phyloP scores from a whole-genome alignment of 78 protist genomes.

The Dictyostelium citrinum region DNA sequence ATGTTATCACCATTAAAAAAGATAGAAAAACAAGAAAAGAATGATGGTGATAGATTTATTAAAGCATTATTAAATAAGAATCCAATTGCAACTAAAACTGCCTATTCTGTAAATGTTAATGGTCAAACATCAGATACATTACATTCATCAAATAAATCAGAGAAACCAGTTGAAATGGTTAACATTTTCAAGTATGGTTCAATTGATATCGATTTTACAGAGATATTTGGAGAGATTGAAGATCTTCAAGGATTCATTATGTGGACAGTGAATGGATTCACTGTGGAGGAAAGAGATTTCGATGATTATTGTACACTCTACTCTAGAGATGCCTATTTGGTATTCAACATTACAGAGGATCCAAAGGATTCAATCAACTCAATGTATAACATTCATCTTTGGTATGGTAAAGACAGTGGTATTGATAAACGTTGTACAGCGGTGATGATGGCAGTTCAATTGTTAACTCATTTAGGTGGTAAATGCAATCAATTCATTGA shows the following conservation, averaged over 20 bases:
- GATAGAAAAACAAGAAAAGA: not conserved
- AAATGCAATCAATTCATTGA: constrained; percentile 22
- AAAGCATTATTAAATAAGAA: constrained; percentile 47
- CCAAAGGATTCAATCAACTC: not conserved
- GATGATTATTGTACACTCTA: constrained; percentile 49
- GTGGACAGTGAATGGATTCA: constrained; percentile 50
- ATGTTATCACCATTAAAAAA: not conserved
- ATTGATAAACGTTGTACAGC: constrained; percentile 28
- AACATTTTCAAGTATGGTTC: constrained; percentile 62
- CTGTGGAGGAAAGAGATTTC: constrained; percentile 50
- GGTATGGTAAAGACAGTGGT: constrained; percentile 44
- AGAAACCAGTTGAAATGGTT: constrained; percentile 31
- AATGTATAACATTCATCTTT: constrained; percentile 45
- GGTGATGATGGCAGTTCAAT: constrained; percentile 64
- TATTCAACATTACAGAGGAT: constrained; percentile 11
- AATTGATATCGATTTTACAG: constrained; percentile 47
- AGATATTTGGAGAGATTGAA: constrained; percentile 48
- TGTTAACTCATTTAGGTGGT: constrained; percentile 50
- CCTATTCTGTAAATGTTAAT: not conserved
- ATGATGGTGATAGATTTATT: constrained; percentile 54
- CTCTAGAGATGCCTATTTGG: constrained; percentile 40
- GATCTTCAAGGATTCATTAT: constrained; percentile 41
- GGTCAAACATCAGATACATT: not conserved
- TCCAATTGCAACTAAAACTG: not conserved
- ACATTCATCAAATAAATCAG: not conserved